These are phyloP conservation scores for Nicotiana rustica DNA, from an alignment of 305 asterid genomes.

Conservation along the genomic window DNA sequence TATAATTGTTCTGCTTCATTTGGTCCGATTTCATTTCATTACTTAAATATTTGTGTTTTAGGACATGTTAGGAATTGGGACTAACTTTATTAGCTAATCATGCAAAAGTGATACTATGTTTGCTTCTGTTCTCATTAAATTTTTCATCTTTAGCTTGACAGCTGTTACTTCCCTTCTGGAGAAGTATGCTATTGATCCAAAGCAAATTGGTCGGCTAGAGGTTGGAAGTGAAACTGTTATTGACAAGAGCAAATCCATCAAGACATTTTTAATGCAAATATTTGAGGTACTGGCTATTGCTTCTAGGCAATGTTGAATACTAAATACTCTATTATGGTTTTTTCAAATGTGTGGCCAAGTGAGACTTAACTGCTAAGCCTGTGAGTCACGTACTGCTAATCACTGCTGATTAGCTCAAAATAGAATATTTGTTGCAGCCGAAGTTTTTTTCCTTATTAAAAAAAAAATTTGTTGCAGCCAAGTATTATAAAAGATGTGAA, in stretches of 20 bases:
- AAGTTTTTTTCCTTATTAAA: not conserved
- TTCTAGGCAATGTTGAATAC: not conserved
- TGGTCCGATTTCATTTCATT: not conserved
- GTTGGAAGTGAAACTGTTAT: slow-evolving; percentile 99
- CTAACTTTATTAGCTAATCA: slow-evolving; percentile 6
- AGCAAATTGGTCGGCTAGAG: slow-evolving; percentile 94
- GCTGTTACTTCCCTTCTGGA: slow-evolving; percentile 91
- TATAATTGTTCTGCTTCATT: not conserved
- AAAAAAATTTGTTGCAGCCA: not conserved
- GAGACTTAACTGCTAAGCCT: not conserved
- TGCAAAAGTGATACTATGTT: not conserved
- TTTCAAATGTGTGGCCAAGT: not conserved
- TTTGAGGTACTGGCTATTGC: slow-evolving; percentile 74
- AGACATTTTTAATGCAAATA: slow-evolving; percentile 97
- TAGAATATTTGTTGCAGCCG: not conserved
- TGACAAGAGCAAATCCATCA: slow-evolving; percentile 98
- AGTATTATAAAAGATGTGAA: not conserved
- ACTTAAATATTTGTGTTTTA: not conserved
- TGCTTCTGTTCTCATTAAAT: slow-evolving; percentile 34
- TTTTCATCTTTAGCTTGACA: slow-evolving; percentile 78
- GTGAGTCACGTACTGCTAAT: not conserved
- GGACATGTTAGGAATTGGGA: not conserved
- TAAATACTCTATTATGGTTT: not conserved
- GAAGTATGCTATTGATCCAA: slow-evolving; percentile 83
- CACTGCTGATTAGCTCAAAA: not conserved